Percentiles rank a stretch among this genome's conserved stretches.
phyloP scores from a whole-genome alignment of 2,329 filamentous ascomycete genomes.

The Fusarium sp. region DNA sequence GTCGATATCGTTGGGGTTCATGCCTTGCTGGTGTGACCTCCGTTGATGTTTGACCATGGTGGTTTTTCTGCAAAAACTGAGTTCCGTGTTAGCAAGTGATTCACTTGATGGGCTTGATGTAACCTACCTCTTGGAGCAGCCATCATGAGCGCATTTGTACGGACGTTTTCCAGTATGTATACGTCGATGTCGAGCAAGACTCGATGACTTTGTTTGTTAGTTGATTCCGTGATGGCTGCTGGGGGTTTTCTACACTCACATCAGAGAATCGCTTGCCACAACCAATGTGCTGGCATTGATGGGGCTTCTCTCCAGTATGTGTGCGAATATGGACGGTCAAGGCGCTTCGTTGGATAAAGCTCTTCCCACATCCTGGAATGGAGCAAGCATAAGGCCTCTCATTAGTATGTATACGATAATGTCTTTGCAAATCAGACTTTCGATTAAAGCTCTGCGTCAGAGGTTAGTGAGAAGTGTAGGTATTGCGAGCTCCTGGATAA shows the following conservation, averaged over 20 bases:
- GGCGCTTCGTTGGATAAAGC: slow-evolving; percentile 77
- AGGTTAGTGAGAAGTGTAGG: slow-evolving; percentile 19
- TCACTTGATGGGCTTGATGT: not conserved
- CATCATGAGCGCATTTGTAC: slow-evolving; percentile 70
- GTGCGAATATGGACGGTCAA: slow-evolving; percentile 77
- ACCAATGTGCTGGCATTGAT: slow-evolving; percentile 72
- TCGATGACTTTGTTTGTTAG: slow-evolving; percentile 64
- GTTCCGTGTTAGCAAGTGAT: slow-evolving; percentile 33
- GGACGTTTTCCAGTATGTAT: slow-evolving; percentile 76
- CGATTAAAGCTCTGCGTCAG: slow-evolving; percentile 73
- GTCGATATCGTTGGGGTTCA: slow-evolving; percentile 66
- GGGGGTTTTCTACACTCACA: slow-evolving; percentile 57
- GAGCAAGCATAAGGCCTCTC: slow-evolving; percentile 74
- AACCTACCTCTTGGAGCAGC: slow-evolving; percentile 70
- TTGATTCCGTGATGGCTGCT: slow-evolving; percentile 13
- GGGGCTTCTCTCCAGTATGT: slow-evolving; percentile 78
- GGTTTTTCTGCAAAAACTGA: slow-evolving; percentile 77
- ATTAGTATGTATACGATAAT: slow-evolving; percentile 78
- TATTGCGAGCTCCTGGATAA: slow-evolving; percentile 9
- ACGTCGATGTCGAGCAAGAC: slow-evolving; percentile 71
- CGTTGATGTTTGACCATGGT: slow-evolving; percentile 77
- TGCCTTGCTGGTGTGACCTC: slow-evolving; percentile 69
- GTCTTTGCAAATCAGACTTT: slow-evolving; percentile 76
- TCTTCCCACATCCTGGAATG: slow-evolving; percentile 72
- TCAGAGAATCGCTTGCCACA: slow-evolving; percentile 78